Evolutionary conservation across 108 stramenopile species (phyloP).

Genomic region (Halocafeteria seosinensis): DNA sequence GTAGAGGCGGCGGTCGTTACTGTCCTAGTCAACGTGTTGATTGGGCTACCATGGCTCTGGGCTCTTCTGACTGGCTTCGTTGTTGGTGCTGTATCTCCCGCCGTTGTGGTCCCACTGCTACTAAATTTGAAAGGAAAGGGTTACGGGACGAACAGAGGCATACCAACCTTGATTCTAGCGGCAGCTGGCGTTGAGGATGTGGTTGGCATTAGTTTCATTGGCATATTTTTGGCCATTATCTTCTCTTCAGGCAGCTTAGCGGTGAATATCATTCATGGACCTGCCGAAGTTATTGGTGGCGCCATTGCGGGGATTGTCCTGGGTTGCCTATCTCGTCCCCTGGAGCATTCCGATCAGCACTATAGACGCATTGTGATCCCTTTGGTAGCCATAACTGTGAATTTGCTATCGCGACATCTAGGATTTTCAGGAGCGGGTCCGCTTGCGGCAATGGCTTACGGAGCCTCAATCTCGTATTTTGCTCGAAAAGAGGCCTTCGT

Average conservation of each 20-base stretch:
- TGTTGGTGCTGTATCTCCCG: slow-evolving; percentile 30
- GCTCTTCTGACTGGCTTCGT: slow-evolving; percentile 20
- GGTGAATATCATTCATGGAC: not conserved
- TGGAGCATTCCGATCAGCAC: too few relatives aligned
- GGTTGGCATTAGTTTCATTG: slow-evolving; percentile 27
- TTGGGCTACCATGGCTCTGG: too few relatives aligned
- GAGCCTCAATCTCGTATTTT: too few relatives aligned
- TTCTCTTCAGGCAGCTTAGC: not conserved
- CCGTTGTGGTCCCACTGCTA: slow-evolving; percentile 30
- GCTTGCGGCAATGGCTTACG: too few relatives aligned
- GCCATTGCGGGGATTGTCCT: slow-evolving; percentile 17
- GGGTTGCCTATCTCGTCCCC: too few relatives aligned
- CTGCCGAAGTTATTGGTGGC: slow-evolving; percentile 10
- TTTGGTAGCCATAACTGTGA: too few relatives aligned
- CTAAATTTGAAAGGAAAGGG: slow-evolving; percentile 15
- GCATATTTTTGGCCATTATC: slow-evolving; percentile 23
- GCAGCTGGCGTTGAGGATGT: slow-evolving; percentile 37
- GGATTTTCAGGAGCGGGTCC: too few relatives aligned
- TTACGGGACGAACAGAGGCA: slow-evolving; percentile 26
- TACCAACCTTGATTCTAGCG: slow-evolving; percentile 34
- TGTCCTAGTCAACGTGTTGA: too few relatives aligned
- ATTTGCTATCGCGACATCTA: too few relatives aligned
- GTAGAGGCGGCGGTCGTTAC: too few relatives aligned
- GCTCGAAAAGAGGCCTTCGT: too few relatives aligned
- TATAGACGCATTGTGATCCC: too few relatives aligned